Evolutionary conservation across 2,329 filamentous ascomycete genomes (phyloP), one percentile per base, ranked within the genome.

Genomic region (Chalara sp.): DNA sequence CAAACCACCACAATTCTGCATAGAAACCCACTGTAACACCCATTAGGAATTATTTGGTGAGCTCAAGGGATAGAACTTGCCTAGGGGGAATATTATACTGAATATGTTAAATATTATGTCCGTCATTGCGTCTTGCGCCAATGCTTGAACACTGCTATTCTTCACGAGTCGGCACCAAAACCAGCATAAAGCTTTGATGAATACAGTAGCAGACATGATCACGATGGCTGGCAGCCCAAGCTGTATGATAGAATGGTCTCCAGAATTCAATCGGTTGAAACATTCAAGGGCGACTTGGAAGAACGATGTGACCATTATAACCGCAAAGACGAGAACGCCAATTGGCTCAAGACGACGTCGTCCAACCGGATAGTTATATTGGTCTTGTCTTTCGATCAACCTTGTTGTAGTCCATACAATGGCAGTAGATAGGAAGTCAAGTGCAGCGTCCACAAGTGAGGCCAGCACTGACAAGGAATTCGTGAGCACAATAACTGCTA

Each of bases 71-170:
- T 21, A 21, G 21, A 21, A 47, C 59, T 46, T 62, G 65, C 64
- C 58, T 31, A 83, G 68, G 0, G 80, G 80, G 58, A 84, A 84
- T 6, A 81, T 69, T 1, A 84, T 73, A 11, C 79, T 82, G 6
- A 83, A 72, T 0, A 79, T 79, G 61, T 84, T 84, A 68, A 84
- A 84, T 56, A 80, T 72, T 13, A 84, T 79, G 54, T 84, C 80
- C 0, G 78, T 80, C 63, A 82, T 80, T 63, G 80, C 83, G 59
- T 84, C 80, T 61, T 83, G 79, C 0, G 76, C 79, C 5, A 86
- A 67, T 0, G 80, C 80, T 56, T 83, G 79, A 0, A 84, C 80
- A 59, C 83, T 80, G 0, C 80, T 82, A 2, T 80, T 83, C 57
- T 83, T 81, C 56, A 84, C 76, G 4, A 72, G 68, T 2, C 75